Percentiles rank a stretch among this genome's conserved stretches.
Evolutionary conservation across 2,329 filamentous ascomycete species (phyloP).

Genomic region (Colletotrichum endophyticum): DNA sequence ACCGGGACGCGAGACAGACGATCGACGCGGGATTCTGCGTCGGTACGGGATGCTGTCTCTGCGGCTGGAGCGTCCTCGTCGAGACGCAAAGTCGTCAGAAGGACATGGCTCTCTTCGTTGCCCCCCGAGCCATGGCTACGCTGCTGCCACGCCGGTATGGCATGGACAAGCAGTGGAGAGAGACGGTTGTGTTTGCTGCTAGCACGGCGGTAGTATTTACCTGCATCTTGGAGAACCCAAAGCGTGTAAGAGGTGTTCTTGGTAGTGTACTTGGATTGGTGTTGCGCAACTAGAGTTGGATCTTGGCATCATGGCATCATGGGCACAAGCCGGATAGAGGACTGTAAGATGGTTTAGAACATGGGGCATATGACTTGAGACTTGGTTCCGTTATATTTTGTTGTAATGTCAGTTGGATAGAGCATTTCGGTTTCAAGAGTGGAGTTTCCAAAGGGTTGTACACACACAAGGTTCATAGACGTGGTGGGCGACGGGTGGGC

Average conservation of each 20-base stretch:
- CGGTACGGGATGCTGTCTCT: conserved; percentile 72
- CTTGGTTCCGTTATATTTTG: not conserved
- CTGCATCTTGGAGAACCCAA: conserved; percentile 65
- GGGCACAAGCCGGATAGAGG: not conserved
- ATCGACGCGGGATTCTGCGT: conserved; percentile 73
- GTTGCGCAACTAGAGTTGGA: conserved; percentile 37
- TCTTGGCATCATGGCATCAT: not conserved
- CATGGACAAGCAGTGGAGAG: conserved; percentile 67
- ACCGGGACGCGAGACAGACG: conserved; percentile 48
- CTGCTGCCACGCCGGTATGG: conserved; percentile 74
- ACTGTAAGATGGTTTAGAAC: not conserved
- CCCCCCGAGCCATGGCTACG: conserved; percentile 77
- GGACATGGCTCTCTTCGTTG: conserved; percentile 82
- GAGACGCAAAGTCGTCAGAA: conserved; percentile 70
- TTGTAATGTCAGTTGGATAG: not conserved
- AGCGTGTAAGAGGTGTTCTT: conserved; percentile 70
- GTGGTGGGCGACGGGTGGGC: not conserved
- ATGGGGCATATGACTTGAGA: not conserved
- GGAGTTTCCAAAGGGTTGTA: not conserved
- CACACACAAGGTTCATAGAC: not conserved
- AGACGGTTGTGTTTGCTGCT: conserved; percentile 68
- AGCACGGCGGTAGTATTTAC: conserved; percentile 76
- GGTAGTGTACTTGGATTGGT: conserved; percentile 63
- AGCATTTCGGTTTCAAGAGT: not conserved
- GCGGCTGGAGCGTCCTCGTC: conserved; percentile 81